Base-by-base conservation (phyloP, 2,329 filamentous ascomycete species). In the Penicillium janthinellum region DNA sequence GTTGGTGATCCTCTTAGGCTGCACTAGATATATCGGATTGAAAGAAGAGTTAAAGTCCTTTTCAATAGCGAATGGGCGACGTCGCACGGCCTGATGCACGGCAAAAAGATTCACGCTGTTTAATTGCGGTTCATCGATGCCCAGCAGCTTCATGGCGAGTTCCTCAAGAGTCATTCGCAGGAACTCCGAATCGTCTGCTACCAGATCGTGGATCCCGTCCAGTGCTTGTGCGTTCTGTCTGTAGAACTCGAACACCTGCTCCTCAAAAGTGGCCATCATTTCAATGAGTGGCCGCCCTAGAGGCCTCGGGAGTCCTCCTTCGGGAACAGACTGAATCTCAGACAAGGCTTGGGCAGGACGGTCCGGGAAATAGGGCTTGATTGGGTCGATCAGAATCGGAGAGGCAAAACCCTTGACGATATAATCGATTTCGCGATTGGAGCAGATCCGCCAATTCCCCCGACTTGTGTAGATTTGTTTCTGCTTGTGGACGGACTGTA, bases 291-390 rank as follows among this genome's bases (percentile, higher is more conserved):
- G 65, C 12, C 73, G 75, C 14, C 76, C 76, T 10, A 73, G 63
- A 7, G 70, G 69, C 38, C 77, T 68, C 5, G 79, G 79, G 4
- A 80, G 69, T 35, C 77, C 77, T 34, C 78, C 78, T 61, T 79
- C 77, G 12, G 73, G 71, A 4, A 67, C 59, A n/a, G 70, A 60
- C 56, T 79, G 76, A 38, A 77, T 67, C 25, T 74, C 66, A 5
- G 59, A 44, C 14, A 67, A 67, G 38, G 71, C 57, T 51, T 68
- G 56, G 5, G 75, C 68, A 14, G 67, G 56, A 0, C 54, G 42
- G 35, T 72, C 67, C 0, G 86, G 86, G 3, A 88, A 74, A 67
- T 83, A 82, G 4, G 81, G 79, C 10, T 82, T 59, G 3, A 88
- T 68, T 1, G 79, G 76, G 12, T 79, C 67, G 3, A 87, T 63